These are phyloP conservation scores for Cercospora sesami DNA, from an alignment of 2,329 filamentous ascomycete species.

Conservation along the genomic window DNA sequence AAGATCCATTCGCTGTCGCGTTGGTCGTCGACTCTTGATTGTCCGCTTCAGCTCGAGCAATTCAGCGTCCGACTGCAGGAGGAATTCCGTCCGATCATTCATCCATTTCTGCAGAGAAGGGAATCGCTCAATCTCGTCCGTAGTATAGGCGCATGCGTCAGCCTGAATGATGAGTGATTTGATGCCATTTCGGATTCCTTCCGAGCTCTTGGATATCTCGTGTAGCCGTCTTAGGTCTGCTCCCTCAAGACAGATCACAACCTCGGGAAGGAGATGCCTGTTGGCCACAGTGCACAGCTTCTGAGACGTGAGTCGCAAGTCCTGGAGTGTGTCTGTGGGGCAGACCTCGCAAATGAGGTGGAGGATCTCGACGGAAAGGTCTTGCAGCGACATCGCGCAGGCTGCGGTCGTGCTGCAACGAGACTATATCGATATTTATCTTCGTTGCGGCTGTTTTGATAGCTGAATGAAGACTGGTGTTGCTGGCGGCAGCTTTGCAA, in stretches of 20 bases:
- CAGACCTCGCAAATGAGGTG: constrained; percentile 11
- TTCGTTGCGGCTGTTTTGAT: background rate
- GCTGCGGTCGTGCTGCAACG: background rate
- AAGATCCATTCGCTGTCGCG: background rate
- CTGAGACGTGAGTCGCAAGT: constrained; percentile 7
- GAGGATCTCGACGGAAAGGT: constrained; percentile 3
- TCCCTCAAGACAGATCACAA: constrained; percentile 2
- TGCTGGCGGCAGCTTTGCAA: background rate
- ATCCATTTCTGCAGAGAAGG: background rate
- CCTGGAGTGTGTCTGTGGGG: background rate
- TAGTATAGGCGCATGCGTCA: background rate
- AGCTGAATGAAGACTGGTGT: background rate
- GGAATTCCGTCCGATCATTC: background rate
- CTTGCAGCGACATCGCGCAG: background rate
- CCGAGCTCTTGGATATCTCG: background rate
- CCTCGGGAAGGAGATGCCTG: background rate
- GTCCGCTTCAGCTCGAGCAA: background rate
- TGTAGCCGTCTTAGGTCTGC: background rate
- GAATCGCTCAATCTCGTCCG: background rate
- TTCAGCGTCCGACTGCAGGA: background rate
- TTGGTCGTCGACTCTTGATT: background rate
- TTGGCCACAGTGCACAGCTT: background rate
- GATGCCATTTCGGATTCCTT: background rate
- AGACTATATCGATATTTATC: background rate
- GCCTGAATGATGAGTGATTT: constrained; percentile 3